Evolutionary conservation across 1,139 yeast species (phyloP), one percentile per base, ranked within the genome.

Genomic region (Meyerozyma carpophila): DNA sequence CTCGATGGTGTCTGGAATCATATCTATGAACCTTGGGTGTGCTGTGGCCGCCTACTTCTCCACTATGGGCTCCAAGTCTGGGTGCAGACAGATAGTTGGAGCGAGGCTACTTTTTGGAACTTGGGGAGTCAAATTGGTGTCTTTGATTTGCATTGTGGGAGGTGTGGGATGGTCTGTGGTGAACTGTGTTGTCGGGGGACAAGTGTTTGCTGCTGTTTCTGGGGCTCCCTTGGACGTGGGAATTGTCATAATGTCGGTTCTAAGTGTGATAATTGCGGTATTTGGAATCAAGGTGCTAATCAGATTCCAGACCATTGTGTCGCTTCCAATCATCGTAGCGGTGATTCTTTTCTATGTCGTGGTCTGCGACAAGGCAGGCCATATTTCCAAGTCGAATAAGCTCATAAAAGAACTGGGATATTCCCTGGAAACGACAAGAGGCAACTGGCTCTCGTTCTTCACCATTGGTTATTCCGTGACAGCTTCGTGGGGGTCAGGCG

Each of bases 81-180:
- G 75, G 1, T 67, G 72, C 45, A 57, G 75, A 40, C 75, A 69
- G 49, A 67, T 68, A 61, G 73, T 68, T 1, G 61, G 68, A 40
- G 72, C 73, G 8, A 52, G 71, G 42, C 65, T 66, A 45, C 55
- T 68, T 16, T 68, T 68, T 50, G 75, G 74, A 3, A 58, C 58
- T 47, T 68, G 73, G 73, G 67, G 66, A 2, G 68, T 67, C 13
- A 63, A 63, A 48, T 50, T 66, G 26, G 66, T 68, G 3, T 62
- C 70, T 5, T 37, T 68, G 5, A 54, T 68, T 21, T 60, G 68
- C 45, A 62, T 67, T 21, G 54, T 68, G 34, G 71, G 73, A n/a
- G 66, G 64, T 5, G 50, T 65, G 20, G 74, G 75, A 3, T 69
- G 74, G 74, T 66, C 72, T 2, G 67, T 68, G 36, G 71, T 68